phyloP scores from a whole-genome alignment of 768 basidiomycete species.

The Macrolepiota fuliginosa region DNA sequence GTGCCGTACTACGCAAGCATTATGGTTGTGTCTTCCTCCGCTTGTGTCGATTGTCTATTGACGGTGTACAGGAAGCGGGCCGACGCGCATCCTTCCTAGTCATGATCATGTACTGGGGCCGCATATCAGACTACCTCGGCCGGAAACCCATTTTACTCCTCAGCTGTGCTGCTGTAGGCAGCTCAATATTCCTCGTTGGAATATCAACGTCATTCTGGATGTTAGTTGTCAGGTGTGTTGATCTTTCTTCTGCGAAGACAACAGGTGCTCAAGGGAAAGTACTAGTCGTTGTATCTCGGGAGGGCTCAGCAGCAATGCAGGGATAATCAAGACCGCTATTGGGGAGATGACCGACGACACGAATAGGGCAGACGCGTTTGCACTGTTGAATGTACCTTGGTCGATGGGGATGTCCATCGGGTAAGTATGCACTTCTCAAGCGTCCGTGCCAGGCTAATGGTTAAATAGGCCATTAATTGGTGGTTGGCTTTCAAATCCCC shows the following conservation, averaged over 20 bases:
- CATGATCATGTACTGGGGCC: slow-evolving; percentile 51
- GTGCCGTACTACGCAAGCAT: slow-evolving; percentile 58
- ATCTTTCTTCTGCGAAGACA: not conserved
- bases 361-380: slow-evolving; percentile 37
- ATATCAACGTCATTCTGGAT: slow-evolving; percentile 29
- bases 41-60: not conserved
- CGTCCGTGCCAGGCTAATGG: not conserved
- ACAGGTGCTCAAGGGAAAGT: not conserved
- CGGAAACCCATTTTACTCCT: slow-evolving; percentile 46
- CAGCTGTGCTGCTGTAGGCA: slow-evolving; percentile 41
- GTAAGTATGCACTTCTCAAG: slow-evolving; percentile 17
- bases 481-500: slow-evolving; percentile 45
- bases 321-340: slow-evolving; percentile 47
- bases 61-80: slow-evolving; percentile 40
- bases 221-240: not conserved
- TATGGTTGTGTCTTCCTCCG: slow-evolving; percentile 25
- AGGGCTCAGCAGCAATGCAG: slow-evolving; percentile 53
- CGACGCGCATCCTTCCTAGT: slow-evolving; percentile 49
- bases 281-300: slow-evolving; percentile 48
- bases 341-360: slow-evolving; percentile 40
- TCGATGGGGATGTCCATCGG: slow-evolving; percentile 33
- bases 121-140: slow-evolving; percentile 46
- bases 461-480: slow-evolving; percentile 46
- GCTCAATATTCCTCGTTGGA: slow-evolving; percentile 49
- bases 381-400: slow-evolving; percentile 41